Evolutionary conservation across 306 rosid species (phyloP).

Genomic region (Parietaria judaica): DNA sequence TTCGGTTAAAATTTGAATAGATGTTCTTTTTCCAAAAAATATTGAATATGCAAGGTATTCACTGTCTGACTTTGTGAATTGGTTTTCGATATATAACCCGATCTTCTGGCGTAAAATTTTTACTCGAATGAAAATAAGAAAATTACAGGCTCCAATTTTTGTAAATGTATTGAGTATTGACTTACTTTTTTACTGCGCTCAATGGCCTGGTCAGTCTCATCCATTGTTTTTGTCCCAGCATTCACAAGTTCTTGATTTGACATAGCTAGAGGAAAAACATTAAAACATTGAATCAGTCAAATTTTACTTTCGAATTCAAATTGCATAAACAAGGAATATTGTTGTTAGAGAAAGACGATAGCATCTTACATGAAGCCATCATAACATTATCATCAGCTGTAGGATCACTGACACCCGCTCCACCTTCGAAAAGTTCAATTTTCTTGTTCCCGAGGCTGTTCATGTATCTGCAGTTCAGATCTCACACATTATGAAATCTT

Average conservation of each 20-base stretch:
- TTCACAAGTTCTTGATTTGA: conserved; percentile 86
- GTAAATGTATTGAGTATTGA: not conserved
- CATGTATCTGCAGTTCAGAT: conserved; percentile 62
- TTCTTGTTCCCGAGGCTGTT: conserved; percentile 85
- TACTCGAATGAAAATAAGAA: conserved; percentile 1
- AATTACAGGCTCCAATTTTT: conserved; percentile 13
- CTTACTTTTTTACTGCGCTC: conserved; percentile 78
- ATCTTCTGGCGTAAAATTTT: no score
- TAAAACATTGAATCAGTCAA: no score
- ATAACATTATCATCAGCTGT: conserved; percentile 70
- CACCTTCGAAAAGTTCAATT: conserved; percentile 89
- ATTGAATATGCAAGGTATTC: no score
- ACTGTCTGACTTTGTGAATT: no score
- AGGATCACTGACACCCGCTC: conserved; percentile 77
- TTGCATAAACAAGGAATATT: not conserved
- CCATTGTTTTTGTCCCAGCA: conserved; percentile 80
- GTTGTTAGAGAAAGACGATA: not conserved
- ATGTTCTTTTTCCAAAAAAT: no score
- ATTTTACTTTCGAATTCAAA: not conserved
- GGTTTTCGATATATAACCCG: no score
- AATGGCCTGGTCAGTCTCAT: conserved; percentile 96
- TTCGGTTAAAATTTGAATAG: no score
- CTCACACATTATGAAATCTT: conserved; percentile 12
- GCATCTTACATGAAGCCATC: conserved; percentile 74
- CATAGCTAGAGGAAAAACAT: conserved; percentile 54